Percentiles rank a stretch among this genome's conserved stretches.
These are phyloP conservation scores for Vigna reflexopilosa DNA, from an alignment of 306 rosid species.

Conservation along the genomic window DNA sequence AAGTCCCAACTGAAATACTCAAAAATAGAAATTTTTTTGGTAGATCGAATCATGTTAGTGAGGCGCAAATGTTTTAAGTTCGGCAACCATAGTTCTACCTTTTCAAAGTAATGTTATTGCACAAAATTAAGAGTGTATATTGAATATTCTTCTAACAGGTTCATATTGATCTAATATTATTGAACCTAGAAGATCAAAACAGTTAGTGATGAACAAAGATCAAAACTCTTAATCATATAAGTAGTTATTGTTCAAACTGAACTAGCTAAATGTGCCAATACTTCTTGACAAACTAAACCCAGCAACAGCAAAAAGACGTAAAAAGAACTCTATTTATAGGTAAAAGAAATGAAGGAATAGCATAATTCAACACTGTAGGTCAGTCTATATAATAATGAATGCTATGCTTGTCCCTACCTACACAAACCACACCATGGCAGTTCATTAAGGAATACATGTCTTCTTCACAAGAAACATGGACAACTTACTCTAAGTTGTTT, in stretches of 20 bases:
- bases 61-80: too few relatives aligned
- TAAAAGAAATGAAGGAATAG: slow-evolving; percentile 41
- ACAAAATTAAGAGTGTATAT: not conserved
- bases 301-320: not conserved
- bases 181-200: not conserved
- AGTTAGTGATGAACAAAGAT: not conserved
- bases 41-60: too few relatives aligned
- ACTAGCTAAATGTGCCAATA: not conserved
- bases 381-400: slow-evolving; percentile 33
- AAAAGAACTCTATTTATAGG: slow-evolving; percentile 33
- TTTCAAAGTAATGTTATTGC: too few relatives aligned
- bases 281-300: not conserved
- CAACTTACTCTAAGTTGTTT: slow-evolving; percentile 43
- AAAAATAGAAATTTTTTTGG: too few relatives aligned
- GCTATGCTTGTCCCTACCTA: slow-evolving; percentile 30
- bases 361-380: slow-evolving; percentile 32
- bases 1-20: too few relatives aligned
- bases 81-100: too few relatives aligned
- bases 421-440: slow-evolving; percentile 38
- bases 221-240: not conserved
- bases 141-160: too few relatives aligned
- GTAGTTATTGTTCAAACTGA: not conserved
- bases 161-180: too few relatives aligned
- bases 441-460: slow-evolving; percentile 39
- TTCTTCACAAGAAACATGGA: slow-evolving; percentile 32